A percentile compares a stretch with the other conserved stretches of the same genome.
phyloP scores from a whole-genome alignment of 176 grass and related monocot species.

The Pontederia crassipes region DNA sequence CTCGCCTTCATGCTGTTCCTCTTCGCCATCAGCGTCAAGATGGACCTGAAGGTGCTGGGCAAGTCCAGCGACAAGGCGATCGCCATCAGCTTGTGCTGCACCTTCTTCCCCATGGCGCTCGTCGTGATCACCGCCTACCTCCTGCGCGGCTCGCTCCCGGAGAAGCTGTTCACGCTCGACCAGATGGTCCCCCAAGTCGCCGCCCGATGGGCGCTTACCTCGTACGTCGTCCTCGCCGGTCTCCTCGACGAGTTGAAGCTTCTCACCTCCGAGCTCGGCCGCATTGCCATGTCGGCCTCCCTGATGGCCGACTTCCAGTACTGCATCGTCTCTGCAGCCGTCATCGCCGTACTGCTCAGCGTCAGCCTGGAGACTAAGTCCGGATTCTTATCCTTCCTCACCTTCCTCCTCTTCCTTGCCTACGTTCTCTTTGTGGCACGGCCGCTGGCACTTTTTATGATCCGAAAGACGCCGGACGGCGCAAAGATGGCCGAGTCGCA shows the following conservation, averaged over 20 bases:
- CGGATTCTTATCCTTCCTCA: conserved; percentile 18
- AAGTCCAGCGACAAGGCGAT: conserved; percentile 62
- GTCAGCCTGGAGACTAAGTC: not conserved
- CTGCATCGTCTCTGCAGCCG: conserved; percentile 20
- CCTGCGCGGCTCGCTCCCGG: not conserved
- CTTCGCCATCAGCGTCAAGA: conserved; percentile 71
- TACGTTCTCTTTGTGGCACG: conserved; percentile 39
- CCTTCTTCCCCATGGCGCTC: conserved; percentile 21
- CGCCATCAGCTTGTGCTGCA: conserved; percentile 42
- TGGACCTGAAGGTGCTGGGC: conserved; percentile 58
- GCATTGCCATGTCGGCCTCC: conserved; percentile 71
- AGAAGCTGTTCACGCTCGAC: conserved; percentile 1
- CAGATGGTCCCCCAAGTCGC: conserved; percentile 23
- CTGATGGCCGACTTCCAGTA: conserved; percentile 57
- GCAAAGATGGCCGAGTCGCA: conserved; percentile 39
- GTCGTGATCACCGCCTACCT: not conserved
- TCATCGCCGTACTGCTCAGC: conserved; percentile 32
- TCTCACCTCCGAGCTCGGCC: conserved; percentile 72
- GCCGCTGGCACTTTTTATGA: conserved; percentile 34
- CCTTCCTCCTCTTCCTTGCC: conserved; percentile 31
- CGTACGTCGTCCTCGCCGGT: conserved; percentile 61
- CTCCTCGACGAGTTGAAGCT: conserved; percentile 68
- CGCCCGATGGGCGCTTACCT: conserved; percentile 57
- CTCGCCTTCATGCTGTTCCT: conserved; percentile 53
- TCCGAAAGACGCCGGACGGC: conserved; percentile 47